These are phyloP conservation scores for Candida mesenterica DNA, from an alignment of 1,139 yeast genomes.

Conservation along the genomic window DNA sequence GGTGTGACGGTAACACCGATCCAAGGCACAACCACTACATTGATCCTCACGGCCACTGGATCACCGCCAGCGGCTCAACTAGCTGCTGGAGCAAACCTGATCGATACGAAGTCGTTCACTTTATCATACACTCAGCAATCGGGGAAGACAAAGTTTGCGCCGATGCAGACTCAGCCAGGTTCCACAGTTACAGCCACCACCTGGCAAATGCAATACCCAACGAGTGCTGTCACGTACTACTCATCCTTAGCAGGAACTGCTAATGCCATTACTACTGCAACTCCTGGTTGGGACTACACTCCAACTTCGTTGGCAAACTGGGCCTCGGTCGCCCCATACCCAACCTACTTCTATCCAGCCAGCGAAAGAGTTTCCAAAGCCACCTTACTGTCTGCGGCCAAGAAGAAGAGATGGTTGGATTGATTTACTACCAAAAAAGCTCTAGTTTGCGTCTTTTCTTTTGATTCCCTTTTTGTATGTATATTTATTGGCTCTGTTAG, in stretches of 20 bases:
- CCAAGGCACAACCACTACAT: conserved; percentile 9
- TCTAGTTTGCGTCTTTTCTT: too few relatives aligned
- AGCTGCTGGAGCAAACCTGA: conserved; percentile 25
- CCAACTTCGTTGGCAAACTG: conserved; percentile 61
- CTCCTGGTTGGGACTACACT: conserved; percentile 83
- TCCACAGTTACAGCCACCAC: conserved; percentile 61
- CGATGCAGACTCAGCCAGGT: conserved; percentile 89
- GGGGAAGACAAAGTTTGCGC: conserved; percentile 74
- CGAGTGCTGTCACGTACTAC: conserved; percentile 62
- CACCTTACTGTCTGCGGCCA: conserved; percentile 35
- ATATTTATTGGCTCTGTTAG: not conserved
- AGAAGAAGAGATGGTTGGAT: conserved; percentile 38
- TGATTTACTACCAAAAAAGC: too few relatives aligned
- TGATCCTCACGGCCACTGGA: conserved; percentile 27
- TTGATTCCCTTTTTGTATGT: conserved; percentile 1
- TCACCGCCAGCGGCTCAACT: conserved; percentile 45
- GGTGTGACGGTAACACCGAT: conserved; percentile 46
- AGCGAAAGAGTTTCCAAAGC: conserved; percentile 40
- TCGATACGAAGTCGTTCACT: conserved; percentile 34
- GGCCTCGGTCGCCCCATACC: conserved; percentile 68
- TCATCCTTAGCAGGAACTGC: conserved; percentile 43
- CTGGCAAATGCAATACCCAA: conserved; percentile 62
- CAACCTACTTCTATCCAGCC: conserved; percentile 50
- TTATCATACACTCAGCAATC: conserved; percentile 74
- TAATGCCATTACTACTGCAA: conserved; percentile 56